Base-by-base conservation (phyloP, 371 early-diverging fungal species). In the Mucor mucedo region DNA sequence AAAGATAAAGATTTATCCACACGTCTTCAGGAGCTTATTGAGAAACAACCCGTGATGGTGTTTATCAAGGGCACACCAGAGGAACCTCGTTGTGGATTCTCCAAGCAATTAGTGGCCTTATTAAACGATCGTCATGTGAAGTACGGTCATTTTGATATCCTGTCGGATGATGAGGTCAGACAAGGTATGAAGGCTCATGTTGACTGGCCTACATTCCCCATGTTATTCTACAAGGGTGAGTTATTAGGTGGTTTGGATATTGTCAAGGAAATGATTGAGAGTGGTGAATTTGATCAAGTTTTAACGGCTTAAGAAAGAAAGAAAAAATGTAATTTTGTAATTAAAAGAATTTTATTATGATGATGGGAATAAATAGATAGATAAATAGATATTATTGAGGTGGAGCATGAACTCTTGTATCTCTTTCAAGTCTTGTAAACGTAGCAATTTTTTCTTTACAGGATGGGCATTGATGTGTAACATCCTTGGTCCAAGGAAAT, bases 1-100 rank as follows among this genome's bases (percentile, higher is more conserved):
- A 79, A 85, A 54, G 89, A 89, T 66, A 89, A 91, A 69, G 90
- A 90, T 65, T 76, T 95, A 41, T 82, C 86, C 62, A 85, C 85
- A 3, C 85, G 89, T 32, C 82, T 94, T 54, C 85, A 86, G 50
- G 87, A 86, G 52, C 79, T 94, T 27, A 83, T 89, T 42, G 75
- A 83, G 61, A 84, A 86, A 55, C 84, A 87, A 11, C 77, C 85
- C 11, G 86, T 95, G 14, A 89, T 93, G 88, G 80, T 94, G n/a
- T 97, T 99, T 75, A 98, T 99, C 70, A 99, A 98, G 78, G 99
- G 99, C 38, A 88, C 88, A 40, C 94, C 95, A 2, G 84, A 84
- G 10, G 83, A 80, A 55, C 95, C 94, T 28, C 83, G 88, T 32
- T 96, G 96, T 75, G 96, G 96, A 5, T 96, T 96, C 65, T 91